These are phyloP conservation scores for Ophiostoma novo-ulmi DNA, from an alignment of 2,329 filamentous ascomycete genomes.

Conservation along the genomic window DNA sequence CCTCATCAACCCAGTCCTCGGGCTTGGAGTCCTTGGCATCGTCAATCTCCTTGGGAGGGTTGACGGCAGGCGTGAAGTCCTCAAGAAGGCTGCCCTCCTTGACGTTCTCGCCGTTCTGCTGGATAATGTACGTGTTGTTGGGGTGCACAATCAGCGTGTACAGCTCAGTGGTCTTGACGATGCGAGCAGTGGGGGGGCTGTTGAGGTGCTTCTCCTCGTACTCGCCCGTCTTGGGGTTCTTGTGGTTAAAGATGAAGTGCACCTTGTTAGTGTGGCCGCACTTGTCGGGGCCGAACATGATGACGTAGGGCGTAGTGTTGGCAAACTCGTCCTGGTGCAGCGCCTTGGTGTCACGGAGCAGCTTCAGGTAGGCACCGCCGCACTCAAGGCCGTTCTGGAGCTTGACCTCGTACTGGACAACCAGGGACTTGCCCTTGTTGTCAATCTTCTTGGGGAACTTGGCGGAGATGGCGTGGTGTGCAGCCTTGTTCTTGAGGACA, in stretches of 20 bases:
- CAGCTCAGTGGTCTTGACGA: slow-evolving; percentile 85
- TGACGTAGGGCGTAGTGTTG: slow-evolving; percentile 94
- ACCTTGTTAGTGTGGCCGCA: slow-evolving; percentile 99
- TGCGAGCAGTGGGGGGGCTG: slow-evolving; percentile 75
- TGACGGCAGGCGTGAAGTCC: slow-evolving; percentile 89
- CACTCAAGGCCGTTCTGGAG: slow-evolving; percentile 96
- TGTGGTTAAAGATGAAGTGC: slow-evolving; percentile 98
- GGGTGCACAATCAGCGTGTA: slow-evolving; percentile 96
- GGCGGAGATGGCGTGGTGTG: slow-evolving; percentile 98
- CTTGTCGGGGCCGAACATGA: slow-evolving; percentile 99
- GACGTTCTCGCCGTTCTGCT: slow-evolving; percentile 82
- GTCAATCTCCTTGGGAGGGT: slow-evolving; percentile 91
- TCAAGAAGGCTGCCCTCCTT: slow-evolving; percentile 90
- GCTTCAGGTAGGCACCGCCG: slow-evolving; percentile 98
- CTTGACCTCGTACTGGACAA: slow-evolving; percentile 99
- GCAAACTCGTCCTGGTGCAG: slow-evolving; percentile 97
- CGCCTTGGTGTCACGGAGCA: slow-evolving; percentile 94
- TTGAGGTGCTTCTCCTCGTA: slow-evolving; percentile 99
- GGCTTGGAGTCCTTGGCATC: slow-evolving; percentile 92
- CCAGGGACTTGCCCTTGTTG: slow-evolving; percentile 94
- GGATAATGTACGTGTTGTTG: slow-evolving; percentile 90
- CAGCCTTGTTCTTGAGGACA: slow-evolving; percentile 95
- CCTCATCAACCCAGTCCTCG: slow-evolving; percentile 89
- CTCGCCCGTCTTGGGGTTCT: slow-evolving; percentile 99
- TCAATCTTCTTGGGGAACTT: slow-evolving; percentile 96